phyloP scores from a whole-genome alignment of 192 early-diverging fungal genomes.

The Lobosporangium transversale region DNA sequence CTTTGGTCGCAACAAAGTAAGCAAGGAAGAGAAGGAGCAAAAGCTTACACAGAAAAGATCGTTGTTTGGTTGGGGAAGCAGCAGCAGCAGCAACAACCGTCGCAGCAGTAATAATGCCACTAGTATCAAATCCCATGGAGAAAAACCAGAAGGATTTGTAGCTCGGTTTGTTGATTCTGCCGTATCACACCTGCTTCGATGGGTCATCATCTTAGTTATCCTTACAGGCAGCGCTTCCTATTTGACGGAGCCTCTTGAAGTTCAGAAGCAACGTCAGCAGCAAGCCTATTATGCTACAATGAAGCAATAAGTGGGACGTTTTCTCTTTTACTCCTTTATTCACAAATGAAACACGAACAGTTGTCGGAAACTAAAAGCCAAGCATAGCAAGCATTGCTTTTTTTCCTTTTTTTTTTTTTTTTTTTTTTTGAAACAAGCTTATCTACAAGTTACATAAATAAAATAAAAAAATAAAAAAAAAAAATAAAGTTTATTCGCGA shows the following conservation, averaged over 20 bases:
- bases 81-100: background rate
- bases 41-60: background rate
- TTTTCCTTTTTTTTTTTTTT: background rate
- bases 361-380: too few species aligned
- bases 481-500: too few species aligned
- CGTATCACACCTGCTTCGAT: background rate
- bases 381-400: too few species aligned
- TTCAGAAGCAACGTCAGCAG: background rate
- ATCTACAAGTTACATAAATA: background rate
- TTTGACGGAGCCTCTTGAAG: slow-evolving; percentile 5
- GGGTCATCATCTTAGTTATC: slow-evolving; percentile 7
- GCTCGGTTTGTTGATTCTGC: background rate
- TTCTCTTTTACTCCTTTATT: too few species aligned
- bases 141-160: background rate
- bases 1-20: background rate
- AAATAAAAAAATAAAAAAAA: too few species aligned
- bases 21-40: too few species aligned
- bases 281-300: background rate
- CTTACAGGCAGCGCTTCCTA: slow-evolving; percentile 13
- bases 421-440: background rate
- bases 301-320: background rate
- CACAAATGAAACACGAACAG: too few species aligned
- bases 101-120: background rate
- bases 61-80: background rate
- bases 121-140: background rate